A percentile compares a stretch with the other conserved stretches of the same genome.
phyloP scores from a whole-genome alignment of 768 basidiomycete species.

The Cubamyces lactineus region DNA sequence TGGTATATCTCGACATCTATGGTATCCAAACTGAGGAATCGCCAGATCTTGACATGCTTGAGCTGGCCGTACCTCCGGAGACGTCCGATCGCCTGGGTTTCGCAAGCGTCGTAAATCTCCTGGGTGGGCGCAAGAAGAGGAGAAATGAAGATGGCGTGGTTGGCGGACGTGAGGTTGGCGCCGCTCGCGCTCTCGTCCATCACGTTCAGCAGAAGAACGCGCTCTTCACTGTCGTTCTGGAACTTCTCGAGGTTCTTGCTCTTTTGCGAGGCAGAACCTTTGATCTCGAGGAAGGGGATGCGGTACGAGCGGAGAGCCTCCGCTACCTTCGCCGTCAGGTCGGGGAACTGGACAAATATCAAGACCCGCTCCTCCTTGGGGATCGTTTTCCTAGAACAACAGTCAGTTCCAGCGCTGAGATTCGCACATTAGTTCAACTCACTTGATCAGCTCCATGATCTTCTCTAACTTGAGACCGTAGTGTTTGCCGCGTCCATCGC shows the following conservation, averaged over 20 bases:
- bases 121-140: slow-evolving; percentile 82
- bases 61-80: slow-evolving; percentile 82
- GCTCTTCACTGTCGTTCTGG: slow-evolving; percentile 77
- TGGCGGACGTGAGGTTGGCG: slow-evolving; percentile 90
- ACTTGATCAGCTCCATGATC: slow-evolving; percentile 79
- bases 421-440: slow-evolving; percentile 26
- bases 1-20: slow-evolving; percentile 87
- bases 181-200: slow-evolving; percentile 96
- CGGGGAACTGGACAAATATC: slow-evolving; percentile 95
- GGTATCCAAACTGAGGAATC: slow-evolving; percentile 83
- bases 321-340: slow-evolving; percentile 89
- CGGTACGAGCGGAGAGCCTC: slow-evolving; percentile 76
- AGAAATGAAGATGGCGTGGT: slow-evolving; percentile 93
- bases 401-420: not conserved
- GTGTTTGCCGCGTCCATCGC: slow-evolving; percentile 73
- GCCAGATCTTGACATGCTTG: slow-evolving; percentile 79
- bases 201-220: slow-evolving; percentile 85
- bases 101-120: slow-evolving; percentile 83
- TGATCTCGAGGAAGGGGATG: slow-evolving; percentile 80
- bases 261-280: slow-evolving; percentile 73
- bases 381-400: slow-evolving; percentile 55
- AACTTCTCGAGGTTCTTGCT: slow-evolving; percentile 85
- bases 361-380: slow-evolving; percentile 81
- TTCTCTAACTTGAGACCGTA: slow-evolving; percentile 84
- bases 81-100: slow-evolving; percentile 84